Evolutionary conservation across 306 rosid genomes (phyloP), one percentile per base, ranked within the genome.

Genomic region (Benincasa hispida): DNA sequence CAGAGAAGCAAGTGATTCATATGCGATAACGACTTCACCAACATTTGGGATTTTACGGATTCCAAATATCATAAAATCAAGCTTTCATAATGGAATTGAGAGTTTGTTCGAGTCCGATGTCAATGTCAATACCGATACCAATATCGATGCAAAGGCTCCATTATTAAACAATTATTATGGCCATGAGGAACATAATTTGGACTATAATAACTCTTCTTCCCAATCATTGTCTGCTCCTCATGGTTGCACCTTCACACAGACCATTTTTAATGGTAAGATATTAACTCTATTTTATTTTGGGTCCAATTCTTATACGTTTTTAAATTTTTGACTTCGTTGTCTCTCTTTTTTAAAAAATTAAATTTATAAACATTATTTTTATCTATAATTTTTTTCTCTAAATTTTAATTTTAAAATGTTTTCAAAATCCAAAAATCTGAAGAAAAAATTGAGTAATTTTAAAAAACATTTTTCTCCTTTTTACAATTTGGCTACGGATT

Each of bases 191-290:
- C 67, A 60, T 35, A 15, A 28, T 27, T 60, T 14, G 37, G 67
- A 60, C 2, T 8, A 51, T 39, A 81, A 81, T 77, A 34, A 81
- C 41, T 55, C 86, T 5, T 82, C 79, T 79, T 42, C 80, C 59
- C 90, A 85, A 1, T 3, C 7, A 84, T n/a, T 84, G 7, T 81
- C 92, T 3, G 4, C 79, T 80, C 83, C 74, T 47, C 84, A 85
- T 32, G 96, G 89, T 10, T 92, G 96, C 78, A 89, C 83, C 85
- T 80, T 92, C 78, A 85, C 90, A 76, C 96, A 92, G 81, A 92
- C 98, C 25, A 70, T 92, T 60, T 90, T 92, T 76, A 92, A 92
- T 68, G 94, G 98, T 87, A 60, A 74, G 7, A 2, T 2, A 59
- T 8, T 6, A 28, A 2, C 68, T 12, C 22, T 57, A 58, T 24